Evolutionary conservation across 2,329 filamentous ascomycete species (phyloP).

Genomic region (Ciborinia camelliae): DNA sequence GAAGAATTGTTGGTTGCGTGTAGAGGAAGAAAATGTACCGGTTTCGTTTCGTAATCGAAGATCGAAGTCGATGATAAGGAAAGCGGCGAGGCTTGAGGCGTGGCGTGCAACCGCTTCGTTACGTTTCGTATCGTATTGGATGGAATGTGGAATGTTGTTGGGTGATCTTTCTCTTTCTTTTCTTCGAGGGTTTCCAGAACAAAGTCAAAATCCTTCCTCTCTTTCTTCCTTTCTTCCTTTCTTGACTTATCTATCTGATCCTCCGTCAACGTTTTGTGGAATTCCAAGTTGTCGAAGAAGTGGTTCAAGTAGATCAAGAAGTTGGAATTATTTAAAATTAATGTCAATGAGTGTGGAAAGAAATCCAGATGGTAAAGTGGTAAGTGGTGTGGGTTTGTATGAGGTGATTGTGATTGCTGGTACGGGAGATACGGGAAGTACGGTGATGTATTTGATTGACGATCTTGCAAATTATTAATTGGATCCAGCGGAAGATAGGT

Average conservation of each 20-base stretch:
- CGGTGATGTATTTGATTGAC: not conserved
- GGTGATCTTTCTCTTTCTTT: not conserved
- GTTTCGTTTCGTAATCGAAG: constrained; percentile 37
- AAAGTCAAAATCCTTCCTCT: no score
- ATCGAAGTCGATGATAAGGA: constrained; percentile 11
- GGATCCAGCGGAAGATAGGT: constrained; percentile 6
- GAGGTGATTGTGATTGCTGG: not conserved
- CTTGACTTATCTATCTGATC: no score
- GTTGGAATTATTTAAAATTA: no score
- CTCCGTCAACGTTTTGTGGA: no score
- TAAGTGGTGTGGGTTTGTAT: constrained; percentile 6
- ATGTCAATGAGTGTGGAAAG: no score
- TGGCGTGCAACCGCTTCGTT: no score
- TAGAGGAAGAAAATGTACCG: no score
- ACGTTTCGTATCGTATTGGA: not conserved
- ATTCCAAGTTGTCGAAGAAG: no score
- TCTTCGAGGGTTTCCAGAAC: no score
- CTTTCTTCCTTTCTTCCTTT: no score
- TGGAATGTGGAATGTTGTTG: constrained; percentile 16
- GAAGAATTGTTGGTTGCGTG: constrained; percentile 13
- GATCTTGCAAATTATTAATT: constrained; percentile 5
- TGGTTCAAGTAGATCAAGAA: no score
- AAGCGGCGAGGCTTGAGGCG: constrained; percentile 21
- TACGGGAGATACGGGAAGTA: not conserved
- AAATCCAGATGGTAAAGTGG: no score